Conservation (phyloP, 768 basidiomycete genomes). For the Holtermanniella nyarrowii region DNA sequence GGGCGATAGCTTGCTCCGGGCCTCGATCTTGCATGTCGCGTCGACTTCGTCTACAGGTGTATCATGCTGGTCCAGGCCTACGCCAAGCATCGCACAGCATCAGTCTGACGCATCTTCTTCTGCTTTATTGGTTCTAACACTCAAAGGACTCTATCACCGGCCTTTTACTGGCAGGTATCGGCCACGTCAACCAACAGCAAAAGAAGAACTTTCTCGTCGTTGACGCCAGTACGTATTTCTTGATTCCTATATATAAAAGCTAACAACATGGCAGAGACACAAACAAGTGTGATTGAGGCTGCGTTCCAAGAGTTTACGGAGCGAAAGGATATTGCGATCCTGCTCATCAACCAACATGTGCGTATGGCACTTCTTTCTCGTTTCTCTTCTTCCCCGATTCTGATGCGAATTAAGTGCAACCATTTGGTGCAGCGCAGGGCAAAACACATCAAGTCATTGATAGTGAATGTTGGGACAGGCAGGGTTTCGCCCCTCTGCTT, state of each 20-base stretch:
- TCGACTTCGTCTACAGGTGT: constrained; percentile 11
- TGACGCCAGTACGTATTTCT: constrained; percentile 61
- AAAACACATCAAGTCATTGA: no score
- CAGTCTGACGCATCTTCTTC: background rate
- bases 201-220: constrained; percentile 98
- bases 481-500: no score
- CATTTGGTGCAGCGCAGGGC: no score
- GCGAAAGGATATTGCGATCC: constrained; percentile 86
- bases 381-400: background rate
- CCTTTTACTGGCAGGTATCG: constrained; percentile 84
- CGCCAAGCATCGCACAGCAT: no score
- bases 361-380: no score
- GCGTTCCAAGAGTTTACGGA: constrained; percentile 91
- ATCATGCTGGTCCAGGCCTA: no score
- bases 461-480: no score
- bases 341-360: constrained; percentile 97
- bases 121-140: no score
- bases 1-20: background rate
- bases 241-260: background rate
- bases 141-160: constrained; percentile 91
- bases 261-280: constrained; percentile 56
- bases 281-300: constrained; percentile 76
- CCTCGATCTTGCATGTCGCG: background rate
- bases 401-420: no score
- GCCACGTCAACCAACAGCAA: constrained; percentile 77